These are phyloP conservation scores for Cutaneotrichosporon daszewskae DNA, from an alignment of 1,284 basidiomycete genomes.

Conservation along the genomic window DNA sequence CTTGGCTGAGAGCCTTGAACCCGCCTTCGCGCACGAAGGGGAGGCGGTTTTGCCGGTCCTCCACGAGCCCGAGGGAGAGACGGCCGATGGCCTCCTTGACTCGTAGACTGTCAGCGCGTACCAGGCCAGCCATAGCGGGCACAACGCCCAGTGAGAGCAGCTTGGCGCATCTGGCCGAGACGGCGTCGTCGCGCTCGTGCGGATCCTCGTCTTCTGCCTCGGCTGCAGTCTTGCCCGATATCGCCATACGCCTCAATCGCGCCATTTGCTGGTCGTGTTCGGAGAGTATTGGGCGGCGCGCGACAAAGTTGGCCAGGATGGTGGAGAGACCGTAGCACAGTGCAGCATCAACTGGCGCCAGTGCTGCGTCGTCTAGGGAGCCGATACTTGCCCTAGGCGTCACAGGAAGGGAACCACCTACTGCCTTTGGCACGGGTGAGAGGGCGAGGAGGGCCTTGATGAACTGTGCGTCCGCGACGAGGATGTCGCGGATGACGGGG, in stretches of 20 bases:
- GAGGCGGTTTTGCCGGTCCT: conserved; percentile 70
- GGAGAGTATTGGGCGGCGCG: conserved; percentile 62
- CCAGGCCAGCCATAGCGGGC: conserved; percentile 58
- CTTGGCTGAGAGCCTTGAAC: conserved; percentile 61
- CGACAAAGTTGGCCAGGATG: conserved; percentile 67
- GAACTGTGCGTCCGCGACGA: conserved; percentile 57
- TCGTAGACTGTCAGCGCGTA: conserved; percentile 50
- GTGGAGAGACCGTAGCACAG: conserved; percentile 69
- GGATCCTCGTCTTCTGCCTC: conserved; percentile 29
- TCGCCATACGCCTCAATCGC: conserved; percentile 62
- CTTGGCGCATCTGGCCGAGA: conserved; percentile 25
- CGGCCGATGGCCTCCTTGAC: conserved; percentile 48
- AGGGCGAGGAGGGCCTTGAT: conserved; percentile 58
- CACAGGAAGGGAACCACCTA: conserved; percentile 52
- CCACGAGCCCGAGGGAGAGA: conserved; percentile 64
- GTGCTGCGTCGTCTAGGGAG: conserved; percentile 14
- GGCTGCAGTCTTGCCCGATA: conserved; percentile 51
- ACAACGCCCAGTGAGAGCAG: conserved; percentile 58
- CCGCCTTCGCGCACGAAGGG: conserved; percentile 78
- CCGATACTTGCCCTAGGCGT: conserved; percentile 46
- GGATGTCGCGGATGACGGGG: conserved; percentile 59
- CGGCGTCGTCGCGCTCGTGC: conserved; percentile 50
- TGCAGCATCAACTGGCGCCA: conserved; percentile 37
- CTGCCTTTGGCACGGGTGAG: conserved; percentile 26
- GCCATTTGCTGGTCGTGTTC: conserved; percentile 75